Percentiles rank a stretch among this genome's conserved stretches.
These are phyloP conservation scores for Keqinozyma sinolaborantium DNA, from an alignment of 1,139 yeast genomes.

Conservation along the genomic window DNA sequence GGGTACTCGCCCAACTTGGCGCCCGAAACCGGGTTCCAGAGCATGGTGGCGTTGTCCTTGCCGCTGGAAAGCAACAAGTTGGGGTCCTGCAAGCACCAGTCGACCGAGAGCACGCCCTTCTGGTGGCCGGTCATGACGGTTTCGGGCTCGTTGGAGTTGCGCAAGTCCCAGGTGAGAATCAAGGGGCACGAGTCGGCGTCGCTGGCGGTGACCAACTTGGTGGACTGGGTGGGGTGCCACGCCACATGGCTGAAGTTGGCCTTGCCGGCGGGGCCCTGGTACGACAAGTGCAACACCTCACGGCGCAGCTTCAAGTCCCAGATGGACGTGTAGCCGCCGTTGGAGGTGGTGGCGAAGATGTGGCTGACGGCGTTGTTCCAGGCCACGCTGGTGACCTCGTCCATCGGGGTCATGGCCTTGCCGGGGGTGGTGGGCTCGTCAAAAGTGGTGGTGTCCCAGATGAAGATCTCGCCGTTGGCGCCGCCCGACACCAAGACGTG, in stretches of 20 bases:
- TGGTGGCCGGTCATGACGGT: conserved; percentile 72
- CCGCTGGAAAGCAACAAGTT: conserved; percentile 81
- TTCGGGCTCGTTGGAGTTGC: conserved; percentile 90
- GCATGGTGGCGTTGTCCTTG: conserved; percentile 79
- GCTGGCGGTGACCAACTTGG: conserved; percentile 84
- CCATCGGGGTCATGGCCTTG: conserved; percentile 75
- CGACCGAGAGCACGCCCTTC: conserved; percentile 84
- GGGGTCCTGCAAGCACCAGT: conserved; percentile 90
- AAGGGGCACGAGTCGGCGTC: conserved; percentile 79
- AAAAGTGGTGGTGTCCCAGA: conserved; percentile 80
- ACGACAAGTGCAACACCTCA: conserved; percentile 82
- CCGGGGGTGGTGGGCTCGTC: conserved; percentile 72
- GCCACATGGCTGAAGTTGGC: conserved; percentile 66
- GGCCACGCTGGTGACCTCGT: conserved; percentile 75
- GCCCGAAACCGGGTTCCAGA: conserved; percentile 87
- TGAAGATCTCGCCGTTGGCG: conserved; percentile 74
- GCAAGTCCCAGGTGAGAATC: conserved; percentile 87
- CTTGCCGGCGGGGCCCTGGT: conserved; percentile 52
- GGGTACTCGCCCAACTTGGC: conserved; percentile 82
- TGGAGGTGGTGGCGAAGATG: conserved; percentile 87
- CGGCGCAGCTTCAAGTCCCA: conserved; percentile 90
- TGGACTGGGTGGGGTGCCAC: conserved; percentile 87
- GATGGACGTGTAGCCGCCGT: conserved; percentile 80
- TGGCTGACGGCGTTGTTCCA: conserved; percentile 89
- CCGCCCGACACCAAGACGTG: conserved; percentile 87